These are phyloP conservation scores for Phytophthora pisi DNA, from an alignment of 352 stramenopile genomes.

Conservation along the genomic window DNA sequence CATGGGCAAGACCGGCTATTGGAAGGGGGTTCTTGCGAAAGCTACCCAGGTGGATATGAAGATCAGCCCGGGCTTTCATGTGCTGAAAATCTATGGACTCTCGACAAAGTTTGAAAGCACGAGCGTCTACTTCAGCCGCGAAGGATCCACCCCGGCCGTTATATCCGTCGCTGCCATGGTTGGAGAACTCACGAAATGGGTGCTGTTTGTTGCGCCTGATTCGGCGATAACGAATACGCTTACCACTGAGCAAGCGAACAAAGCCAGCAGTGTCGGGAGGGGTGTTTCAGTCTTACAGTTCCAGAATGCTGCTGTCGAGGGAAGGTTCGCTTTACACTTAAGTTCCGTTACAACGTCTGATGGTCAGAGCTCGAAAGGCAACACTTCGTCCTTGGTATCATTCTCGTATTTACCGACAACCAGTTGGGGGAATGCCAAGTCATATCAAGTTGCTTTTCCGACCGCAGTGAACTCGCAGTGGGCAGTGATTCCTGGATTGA, in stretches of 20 bases:
- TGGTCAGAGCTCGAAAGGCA: constrained; percentile 39
- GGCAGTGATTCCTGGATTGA: constrained; percentile 39
- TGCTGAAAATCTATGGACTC: constrained; percentile 55
- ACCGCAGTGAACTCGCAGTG: constrained; percentile 41
- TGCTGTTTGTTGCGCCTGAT: constrained; percentile 40
- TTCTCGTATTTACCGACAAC: constrained; percentile 48
- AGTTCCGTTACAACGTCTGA: constrained; percentile 39
- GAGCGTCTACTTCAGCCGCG: constrained; percentile 57
- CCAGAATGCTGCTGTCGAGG: constrained; percentile 42
- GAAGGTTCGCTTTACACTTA: constrained; percentile 47
- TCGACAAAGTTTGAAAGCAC: constrained; percentile 50
- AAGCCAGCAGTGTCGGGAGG: constrained; percentile 44
- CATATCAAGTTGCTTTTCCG: constrained; percentile 33
- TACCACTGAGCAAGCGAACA: constrained; percentile 43
- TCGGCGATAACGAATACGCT: constrained; percentile 27
- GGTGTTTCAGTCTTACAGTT: constrained; percentile 51
- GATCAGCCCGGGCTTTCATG: constrained; percentile 43
- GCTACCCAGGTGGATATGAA: constrained; percentile 48
- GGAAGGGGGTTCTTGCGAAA: constrained; percentile 45
- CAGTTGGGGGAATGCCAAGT: constrained; percentile 19
- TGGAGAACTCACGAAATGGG: constrained; percentile 47
- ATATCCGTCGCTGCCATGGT: constrained; percentile 34
- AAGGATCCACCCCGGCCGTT: constrained; percentile 29
- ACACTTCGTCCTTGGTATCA: constrained; percentile 51
- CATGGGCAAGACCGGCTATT: constrained; percentile 45